Evolutionary conservation across 345 rosid species (phyloP), one percentile per base, ranked within the genome.

Genomic region (Mallotus nudiflorus): DNA sequence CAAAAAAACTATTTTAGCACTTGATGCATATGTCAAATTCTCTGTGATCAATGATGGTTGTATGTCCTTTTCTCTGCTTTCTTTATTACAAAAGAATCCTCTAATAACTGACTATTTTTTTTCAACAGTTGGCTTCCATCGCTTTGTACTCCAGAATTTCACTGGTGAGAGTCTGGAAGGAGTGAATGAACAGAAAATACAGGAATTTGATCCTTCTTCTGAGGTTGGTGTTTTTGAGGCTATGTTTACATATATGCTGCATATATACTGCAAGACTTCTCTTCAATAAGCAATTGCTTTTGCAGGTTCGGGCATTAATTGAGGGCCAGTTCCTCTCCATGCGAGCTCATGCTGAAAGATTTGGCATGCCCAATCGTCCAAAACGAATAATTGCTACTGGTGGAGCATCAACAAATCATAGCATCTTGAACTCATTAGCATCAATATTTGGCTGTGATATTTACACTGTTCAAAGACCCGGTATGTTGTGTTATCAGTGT

Each of bases 321-420:
- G 97, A 90, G 78, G 97, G 99, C 33, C 97, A 95, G 74, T 66
- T 95, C 63, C 96, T 94, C 65, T 90, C 97, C 0, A 94, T 87
- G 89, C 82, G 97, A 40, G 97, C 86, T 54, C 97, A 92, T 52
- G 76, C 92, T 20, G 97, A 95, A 81, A 85, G 97, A 72, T 92
- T 85, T 49, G 96, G 97, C 42, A 83, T 95, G 97, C 96, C 97
- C 56, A 81, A 85, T 66, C 96, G 96, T 75, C 97, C 97, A 1
- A 84, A 74, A 66, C 82, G 99, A 64, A 87, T 95, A 64, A 89
- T 90, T 64, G 97, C 99, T 37, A 87, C 96, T 0, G 97, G 97
- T 46, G 97, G 97, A 80, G 97, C 97, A 73, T 92, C 97, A 11
- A 84, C 96, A 62, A 89, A 92, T 40, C 79, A 85, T 12, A 82